Conservation (phyloP, 2,329 filamentous ascomycete genomes). For the Knufia petricola region DNA sequence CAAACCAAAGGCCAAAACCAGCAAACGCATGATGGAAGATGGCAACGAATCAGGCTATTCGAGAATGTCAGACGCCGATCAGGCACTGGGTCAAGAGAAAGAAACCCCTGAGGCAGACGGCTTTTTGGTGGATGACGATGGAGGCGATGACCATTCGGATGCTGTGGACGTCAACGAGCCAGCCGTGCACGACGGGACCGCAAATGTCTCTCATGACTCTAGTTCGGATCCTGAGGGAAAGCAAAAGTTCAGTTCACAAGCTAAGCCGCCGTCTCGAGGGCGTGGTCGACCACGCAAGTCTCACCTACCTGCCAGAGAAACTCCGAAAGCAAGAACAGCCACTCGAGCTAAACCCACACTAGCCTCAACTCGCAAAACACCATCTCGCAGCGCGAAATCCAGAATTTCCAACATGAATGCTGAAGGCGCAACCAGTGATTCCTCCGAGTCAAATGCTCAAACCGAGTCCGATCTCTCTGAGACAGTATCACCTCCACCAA, state of each 20-base stretch:
- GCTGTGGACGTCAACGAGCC: conserved; percentile 1
- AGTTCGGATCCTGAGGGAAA: not conserved
- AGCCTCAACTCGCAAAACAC: not conserved
- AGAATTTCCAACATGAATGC: not conserved
- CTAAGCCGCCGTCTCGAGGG: not conserved
- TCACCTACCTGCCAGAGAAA: not conserved
- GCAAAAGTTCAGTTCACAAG: not conserved
- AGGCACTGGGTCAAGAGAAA: not conserved
- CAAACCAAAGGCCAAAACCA: conserved; percentile 3
- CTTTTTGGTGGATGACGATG: conserved; percentile 7
- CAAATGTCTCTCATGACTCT: not conserved
- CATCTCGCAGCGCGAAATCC: not conserved
- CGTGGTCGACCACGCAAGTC: not conserved
- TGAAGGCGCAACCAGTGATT: not conserved
- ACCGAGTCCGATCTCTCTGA: not conserved
- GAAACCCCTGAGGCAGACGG: not conserved
- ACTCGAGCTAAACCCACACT: not conserved
- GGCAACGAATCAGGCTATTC: conserved; percentile 12
- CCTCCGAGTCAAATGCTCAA: not conserved
- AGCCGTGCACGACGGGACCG: too few relatives aligned
- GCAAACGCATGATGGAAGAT: not conserved
- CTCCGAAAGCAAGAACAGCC: not conserved
- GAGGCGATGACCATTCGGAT: conserved; percentile 5
- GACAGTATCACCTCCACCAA: not conserved
- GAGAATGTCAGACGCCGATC: not conserved